These are phyloP conservation scores for Gossypium gossypioides DNA, from an alignment of 441 rosid species.

Conservation along the genomic window DNA sequence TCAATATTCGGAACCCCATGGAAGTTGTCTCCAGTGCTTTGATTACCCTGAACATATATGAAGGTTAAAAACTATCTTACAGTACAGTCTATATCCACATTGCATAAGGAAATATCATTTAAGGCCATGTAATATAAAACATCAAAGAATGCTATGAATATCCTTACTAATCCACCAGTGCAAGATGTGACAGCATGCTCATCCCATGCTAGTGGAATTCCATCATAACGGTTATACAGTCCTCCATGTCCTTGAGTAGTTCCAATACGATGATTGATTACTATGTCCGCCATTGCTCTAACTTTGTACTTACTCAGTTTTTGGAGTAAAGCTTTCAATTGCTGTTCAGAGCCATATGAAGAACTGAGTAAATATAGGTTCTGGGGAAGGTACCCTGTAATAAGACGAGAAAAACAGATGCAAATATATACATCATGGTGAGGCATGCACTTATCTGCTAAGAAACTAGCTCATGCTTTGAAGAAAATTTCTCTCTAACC, in stretches of 20 bases:
- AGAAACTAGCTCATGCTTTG: not conserved
- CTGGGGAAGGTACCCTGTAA: constrained; percentile 83
- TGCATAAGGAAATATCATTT: not conserved
- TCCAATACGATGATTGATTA: constrained; percentile 87
- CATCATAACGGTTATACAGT: constrained; percentile 79
- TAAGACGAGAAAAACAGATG: not conserved
- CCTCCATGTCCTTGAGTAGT: constrained; percentile 79
- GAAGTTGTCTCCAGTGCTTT: constrained; percentile 84
- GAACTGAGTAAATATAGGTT: constrained; percentile 74
- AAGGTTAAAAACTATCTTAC: constrained; percentile 11
- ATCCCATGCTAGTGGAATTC: constrained; percentile 69
- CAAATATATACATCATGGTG: not conserved
- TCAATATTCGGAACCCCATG: constrained; percentile 87
- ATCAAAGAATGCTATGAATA: not conserved
- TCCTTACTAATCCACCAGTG: constrained; percentile 68
- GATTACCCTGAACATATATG: constrained; percentile 42
- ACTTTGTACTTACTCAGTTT: constrained; percentile 70
- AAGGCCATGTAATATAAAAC: constrained; percentile 4
- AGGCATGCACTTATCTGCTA: not conserved
- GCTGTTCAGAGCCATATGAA: constrained; percentile 76
- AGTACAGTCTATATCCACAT: not conserved
- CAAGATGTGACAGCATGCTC: constrained; percentile 87
- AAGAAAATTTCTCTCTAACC: constrained; percentile 31
- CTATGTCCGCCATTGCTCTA: constrained; percentile 92
- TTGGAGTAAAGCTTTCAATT: constrained; percentile 50